phyloP scores from a whole-genome alignment of 2,329 filamentous ascomycete species.

The Trichoderma afroharzianum region DNA sequence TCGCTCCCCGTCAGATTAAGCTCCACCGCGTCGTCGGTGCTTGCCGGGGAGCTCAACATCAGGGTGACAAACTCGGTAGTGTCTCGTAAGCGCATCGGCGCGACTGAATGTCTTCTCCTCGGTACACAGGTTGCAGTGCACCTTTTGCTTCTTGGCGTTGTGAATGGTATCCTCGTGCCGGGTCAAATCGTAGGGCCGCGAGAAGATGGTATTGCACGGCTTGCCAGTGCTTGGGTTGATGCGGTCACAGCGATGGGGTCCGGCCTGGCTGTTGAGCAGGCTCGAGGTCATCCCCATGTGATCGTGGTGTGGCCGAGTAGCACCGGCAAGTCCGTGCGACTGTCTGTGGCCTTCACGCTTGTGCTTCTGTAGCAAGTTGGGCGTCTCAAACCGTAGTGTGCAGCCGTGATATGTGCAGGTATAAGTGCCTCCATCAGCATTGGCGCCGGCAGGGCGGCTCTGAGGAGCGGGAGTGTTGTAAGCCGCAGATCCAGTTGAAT shows the following conservation, averaged over 20 bases:
- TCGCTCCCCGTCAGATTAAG: slow-evolving; percentile 14
- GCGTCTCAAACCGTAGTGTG: slow-evolving; percentile 81
- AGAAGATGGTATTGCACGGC: slow-evolving; percentile 91
- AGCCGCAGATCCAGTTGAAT: slow-evolving; percentile 39
- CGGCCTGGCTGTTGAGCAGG: slow-evolving; percentile 79
- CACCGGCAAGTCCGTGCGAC: slow-evolving; percentile 45
- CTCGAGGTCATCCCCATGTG: slow-evolving; percentile 45
- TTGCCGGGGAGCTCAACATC: slow-evolving; percentile 78
- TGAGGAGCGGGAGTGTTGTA: slow-evolving; percentile 33
- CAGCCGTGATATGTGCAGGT: slow-evolving; percentile 96
- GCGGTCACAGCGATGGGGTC: slow-evolving; percentile 87
- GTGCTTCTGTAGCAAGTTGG: slow-evolving; percentile 84
- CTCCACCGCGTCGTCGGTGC: slow-evolving; percentile 36
- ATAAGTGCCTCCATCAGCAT: slow-evolving; percentile 82
- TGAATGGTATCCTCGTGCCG: slow-evolving; percentile 97
- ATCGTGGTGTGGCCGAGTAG: slow-evolving; percentile 28
- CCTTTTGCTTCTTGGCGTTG: slow-evolving; percentile 90
- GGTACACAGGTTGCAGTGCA: slow-evolving; percentile 85
- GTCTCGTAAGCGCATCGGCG: slow-evolving; percentile 88
- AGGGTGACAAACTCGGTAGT: slow-evolving; percentile 92
- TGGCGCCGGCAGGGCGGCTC: slow-evolving; percentile 57
- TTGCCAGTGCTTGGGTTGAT: slow-evolving; percentile 95
- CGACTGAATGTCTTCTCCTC: slow-evolving; percentile 97
- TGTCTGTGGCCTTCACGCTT: slow-evolving; percentile 90
- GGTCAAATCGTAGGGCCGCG: slow-evolving; percentile 91